Evolutionary conservation across 768 basidiomycete genomes (phyloP).

Genomic region (Lentinula lateritia): DNA sequence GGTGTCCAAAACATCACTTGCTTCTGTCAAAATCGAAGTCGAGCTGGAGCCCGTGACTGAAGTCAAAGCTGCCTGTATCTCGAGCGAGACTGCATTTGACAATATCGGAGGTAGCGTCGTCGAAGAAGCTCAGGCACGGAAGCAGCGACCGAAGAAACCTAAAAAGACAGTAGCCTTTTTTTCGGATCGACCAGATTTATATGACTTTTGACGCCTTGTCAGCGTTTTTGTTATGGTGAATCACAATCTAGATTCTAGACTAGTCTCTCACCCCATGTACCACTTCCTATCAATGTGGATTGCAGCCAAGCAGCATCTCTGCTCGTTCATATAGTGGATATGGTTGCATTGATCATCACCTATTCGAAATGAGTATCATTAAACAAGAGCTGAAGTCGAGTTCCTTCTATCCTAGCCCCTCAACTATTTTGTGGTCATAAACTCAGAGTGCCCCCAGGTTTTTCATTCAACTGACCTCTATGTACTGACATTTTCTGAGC

Average conservation of each 20-base stretch:
- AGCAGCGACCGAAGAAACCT: slow-evolving; percentile 31
- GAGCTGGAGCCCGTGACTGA: slow-evolving; percentile 19
- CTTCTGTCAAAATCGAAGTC: slow-evolving; percentile 39
- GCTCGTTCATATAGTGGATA: no score
- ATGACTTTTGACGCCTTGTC: slow-evolving; percentile 52
- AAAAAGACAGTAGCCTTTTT: slow-evolving; percentile 70
- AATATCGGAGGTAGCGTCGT: background rate
- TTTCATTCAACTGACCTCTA: no score
- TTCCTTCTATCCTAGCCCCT: no score
- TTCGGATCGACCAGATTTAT: slow-evolving; percentile 63
- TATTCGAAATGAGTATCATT: no score
- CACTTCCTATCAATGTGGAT: background rate
- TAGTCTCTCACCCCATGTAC: background rate
- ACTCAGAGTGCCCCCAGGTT: no score
- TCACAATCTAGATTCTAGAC: background rate
- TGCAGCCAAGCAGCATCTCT: no score
- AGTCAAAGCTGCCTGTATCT: background rate
- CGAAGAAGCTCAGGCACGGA: slow-evolving; percentile 12
- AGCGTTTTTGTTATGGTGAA: background rate
- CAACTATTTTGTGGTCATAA: no score
- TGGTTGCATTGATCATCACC: no score
- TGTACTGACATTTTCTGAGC: no score
- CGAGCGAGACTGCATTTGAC: background rate
- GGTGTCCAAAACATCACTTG: slow-evolving; percentile 17
- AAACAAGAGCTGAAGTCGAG: no score